Base-by-base conservation (phyloP, 257 asterid genomes). In the Salvia hispanica region DNA sequence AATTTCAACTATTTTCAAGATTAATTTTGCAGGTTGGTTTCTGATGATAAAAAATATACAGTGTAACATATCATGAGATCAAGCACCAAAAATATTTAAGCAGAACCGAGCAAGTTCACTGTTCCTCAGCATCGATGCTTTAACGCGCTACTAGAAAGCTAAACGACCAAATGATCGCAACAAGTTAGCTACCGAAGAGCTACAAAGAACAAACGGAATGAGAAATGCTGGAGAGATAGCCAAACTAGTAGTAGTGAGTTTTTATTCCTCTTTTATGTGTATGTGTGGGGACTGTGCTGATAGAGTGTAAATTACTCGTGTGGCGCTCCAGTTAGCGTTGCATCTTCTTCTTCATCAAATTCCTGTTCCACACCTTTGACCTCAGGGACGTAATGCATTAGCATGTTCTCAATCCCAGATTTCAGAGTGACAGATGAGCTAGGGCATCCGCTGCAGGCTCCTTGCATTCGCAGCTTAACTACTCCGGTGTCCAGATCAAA, bases 371-470 rank as follows among this genome's bases (percentile, higher is more conserved):
- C 98, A 0, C 94, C 82, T 72, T 84, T 92, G 59, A 92, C 96
- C 80, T 90, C 99, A 0, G 99, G 90, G 31, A 93, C 95, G 64
- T 93, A 93, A 72, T 93, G 99, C 99, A 93, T 93, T 62, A 93
- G 81, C 97, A 93, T 93, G 69, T 93, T 93, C 78, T 93, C 99
- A 31, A 93, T 93, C 46, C 99, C 99, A 56, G 97, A 93, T 70
- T 93, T 93, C 77, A 93, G 77, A 36, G 99, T 93, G 53, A 93
- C 96, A 0, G 96, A 83, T 4, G 99, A 93, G 79, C 99, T 93
- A 48, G 99, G 99, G 80, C 99, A 93, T 8, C 99, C 99, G 64
- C 99, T 93, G 79, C 99, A 93, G n/a, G 99, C 99, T 58, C 99
- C 99, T 73, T 93, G 99, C 99, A 93, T 93, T 72, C 85, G 84